Conservation (phyloP, 495 filamentous ascomycete genomes). For the Pseudomonodictys pantanalensis region DNA sequence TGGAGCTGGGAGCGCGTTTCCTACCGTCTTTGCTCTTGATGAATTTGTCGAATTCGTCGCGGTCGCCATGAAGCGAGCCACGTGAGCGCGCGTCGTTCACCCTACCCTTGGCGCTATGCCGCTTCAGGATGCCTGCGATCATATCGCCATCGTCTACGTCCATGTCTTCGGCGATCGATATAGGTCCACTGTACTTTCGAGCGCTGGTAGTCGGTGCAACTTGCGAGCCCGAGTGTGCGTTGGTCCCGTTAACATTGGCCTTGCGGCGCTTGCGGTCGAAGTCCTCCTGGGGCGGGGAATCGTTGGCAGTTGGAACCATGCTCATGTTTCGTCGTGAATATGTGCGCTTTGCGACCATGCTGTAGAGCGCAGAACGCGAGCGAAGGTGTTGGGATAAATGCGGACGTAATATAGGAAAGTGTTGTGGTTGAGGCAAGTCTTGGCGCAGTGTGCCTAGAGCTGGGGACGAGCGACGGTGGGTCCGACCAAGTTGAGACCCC, state of each 20-base stretch:
- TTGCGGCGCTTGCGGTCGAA: neutral
- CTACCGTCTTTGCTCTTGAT: no score
- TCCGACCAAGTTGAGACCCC: no score
- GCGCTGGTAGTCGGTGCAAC: neutral
- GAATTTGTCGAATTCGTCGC: no score
- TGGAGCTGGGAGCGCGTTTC: no score
- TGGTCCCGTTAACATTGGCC: neutral
- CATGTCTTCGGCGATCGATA: neutral
- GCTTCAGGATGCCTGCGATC: neutral
- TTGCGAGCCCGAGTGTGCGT: neutral
- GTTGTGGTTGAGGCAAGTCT: no score
- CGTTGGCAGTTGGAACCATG: neutral
- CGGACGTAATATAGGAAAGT: no score
- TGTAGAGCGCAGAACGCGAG: no score
- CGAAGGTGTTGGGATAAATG: no score
- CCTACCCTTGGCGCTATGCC: neutral
- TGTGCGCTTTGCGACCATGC: neutral
- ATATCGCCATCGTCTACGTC: neutral
- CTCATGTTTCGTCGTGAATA: slow-evolving; percentile 14
- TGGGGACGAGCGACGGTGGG: no score
- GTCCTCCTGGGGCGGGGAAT: neutral
- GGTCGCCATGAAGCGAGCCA: neutral
- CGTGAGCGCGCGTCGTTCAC: no score
- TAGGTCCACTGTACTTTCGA: neutral
- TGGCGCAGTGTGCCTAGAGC: no score